A percentile compares a stretch with the other conserved stretches of the same genome.
Evolutionary conservation across 192 early-diverging fungal species (phyloP).

Genomic region (Podila minutissima): DNA sequence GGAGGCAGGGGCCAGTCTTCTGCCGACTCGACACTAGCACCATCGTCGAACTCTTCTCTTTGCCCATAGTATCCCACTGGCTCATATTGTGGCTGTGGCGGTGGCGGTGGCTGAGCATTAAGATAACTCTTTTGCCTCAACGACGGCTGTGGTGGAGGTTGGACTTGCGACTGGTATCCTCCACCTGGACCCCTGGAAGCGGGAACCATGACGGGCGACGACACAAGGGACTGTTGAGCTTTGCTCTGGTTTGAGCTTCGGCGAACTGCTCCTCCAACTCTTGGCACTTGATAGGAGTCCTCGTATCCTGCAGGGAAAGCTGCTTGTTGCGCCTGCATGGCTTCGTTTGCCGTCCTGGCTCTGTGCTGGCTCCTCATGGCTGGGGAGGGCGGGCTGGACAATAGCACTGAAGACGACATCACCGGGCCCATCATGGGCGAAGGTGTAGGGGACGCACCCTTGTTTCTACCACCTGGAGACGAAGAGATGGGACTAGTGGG

Average conservation of each 20-base stretch:
- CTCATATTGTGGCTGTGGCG: background rate
- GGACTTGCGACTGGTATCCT: slow-evolving; percentile 16
- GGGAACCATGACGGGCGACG: background rate
- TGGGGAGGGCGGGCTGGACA: slow-evolving; percentile 1
- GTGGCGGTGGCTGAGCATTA: background rate
- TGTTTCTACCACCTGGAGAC: background rate
- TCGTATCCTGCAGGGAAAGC: slow-evolving; percentile 8
- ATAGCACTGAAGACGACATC: background rate
- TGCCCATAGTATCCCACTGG: background rate
- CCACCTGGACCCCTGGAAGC: slow-evolving; percentile 30
- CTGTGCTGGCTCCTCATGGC: slow-evolving; percentile 1
- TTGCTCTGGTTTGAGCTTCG: background rate
- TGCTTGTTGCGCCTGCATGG: background rate
- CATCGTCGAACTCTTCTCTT: slow-evolving; percentile 8
- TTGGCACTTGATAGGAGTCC: background rate
- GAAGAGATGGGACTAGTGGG: background rate
- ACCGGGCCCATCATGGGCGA: background rate
- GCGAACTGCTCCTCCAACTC: slow-evolving; percentile 18
- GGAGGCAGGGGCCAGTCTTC: slow-evolving; percentile 35
- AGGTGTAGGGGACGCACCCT: background rate
- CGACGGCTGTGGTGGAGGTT: background rate
- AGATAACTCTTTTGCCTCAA: background rate
- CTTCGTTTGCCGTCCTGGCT: background rate
- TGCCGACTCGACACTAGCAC: slow-evolving; percentile 14
- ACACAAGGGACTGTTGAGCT: background rate